A percentile compares a stretch with the other conserved stretches of the same genome.
These are phyloP conservation scores for Sonneratia caseolaris DNA, from an alignment of 345 rosid genomes.

Conservation along the genomic window DNA sequence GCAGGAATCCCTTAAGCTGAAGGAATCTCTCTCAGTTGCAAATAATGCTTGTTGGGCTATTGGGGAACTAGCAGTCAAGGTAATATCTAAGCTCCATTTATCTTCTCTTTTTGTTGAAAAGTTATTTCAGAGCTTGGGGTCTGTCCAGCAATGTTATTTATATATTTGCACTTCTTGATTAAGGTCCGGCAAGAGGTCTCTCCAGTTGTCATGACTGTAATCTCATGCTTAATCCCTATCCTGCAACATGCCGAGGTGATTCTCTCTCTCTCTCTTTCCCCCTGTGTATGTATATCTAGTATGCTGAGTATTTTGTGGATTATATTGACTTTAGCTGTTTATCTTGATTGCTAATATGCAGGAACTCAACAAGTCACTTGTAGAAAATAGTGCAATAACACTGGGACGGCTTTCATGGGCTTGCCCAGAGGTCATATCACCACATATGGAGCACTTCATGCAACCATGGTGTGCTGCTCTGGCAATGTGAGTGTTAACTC, in stretches of 20 bases:
- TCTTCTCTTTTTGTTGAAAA: background rate
- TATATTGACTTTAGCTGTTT: background rate
- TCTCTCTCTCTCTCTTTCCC: background rate
- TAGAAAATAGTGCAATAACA: constrained; percentile 96
- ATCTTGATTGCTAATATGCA: constrained; percentile 19
- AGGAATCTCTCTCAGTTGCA: constrained; percentile 76
- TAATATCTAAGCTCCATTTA: constrained; percentile 10
- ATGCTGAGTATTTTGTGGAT: background rate
- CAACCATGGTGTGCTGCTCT: constrained; percentile 89
- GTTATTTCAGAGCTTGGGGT: background rate
- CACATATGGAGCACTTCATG: constrained; percentile 99
- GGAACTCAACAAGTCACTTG: constrained; percentile 76
- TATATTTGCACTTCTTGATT: constrained; percentile 3
- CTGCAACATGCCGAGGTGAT: constrained; percentile 77
- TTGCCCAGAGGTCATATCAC: constrained; percentile 92
- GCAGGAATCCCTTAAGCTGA: constrained; percentile 57
- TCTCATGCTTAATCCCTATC: constrained; percentile 60
- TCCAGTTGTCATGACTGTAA: constrained; percentile 64
- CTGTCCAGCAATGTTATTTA: background rate
- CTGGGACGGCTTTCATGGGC: constrained; percentile 98
- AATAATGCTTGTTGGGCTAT: constrained; percentile 99
- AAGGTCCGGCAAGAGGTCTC: constrained; percentile 93
- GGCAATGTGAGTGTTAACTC: constrained; percentile 51
- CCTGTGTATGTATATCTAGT: background rate
- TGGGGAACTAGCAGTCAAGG: constrained; percentile 96